phyloP scores from a whole-genome alignment of 2,329 filamentous ascomycete species.

The Hypoxylon sp. region DNA sequence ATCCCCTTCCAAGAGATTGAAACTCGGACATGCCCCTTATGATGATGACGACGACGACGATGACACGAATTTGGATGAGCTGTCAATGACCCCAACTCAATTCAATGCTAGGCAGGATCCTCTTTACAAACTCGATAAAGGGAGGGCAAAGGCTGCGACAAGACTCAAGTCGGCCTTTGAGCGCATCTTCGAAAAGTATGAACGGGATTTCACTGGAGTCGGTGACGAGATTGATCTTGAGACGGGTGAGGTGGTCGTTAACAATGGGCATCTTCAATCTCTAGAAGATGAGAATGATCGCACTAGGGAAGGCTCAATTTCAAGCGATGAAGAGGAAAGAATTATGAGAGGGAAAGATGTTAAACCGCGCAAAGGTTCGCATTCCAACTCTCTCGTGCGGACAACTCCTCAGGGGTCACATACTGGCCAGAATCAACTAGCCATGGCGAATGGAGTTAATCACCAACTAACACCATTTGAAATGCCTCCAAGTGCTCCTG shows the following conservation, averaged over 20 bases:
- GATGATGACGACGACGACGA: slow-evolving; percentile 56
- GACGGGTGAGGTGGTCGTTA: slow-evolving; percentile 85
- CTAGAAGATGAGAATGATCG: slow-evolving; percentile 59
- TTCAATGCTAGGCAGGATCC: slow-evolving; percentile 65
- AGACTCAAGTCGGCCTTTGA: slow-evolving; percentile 89
- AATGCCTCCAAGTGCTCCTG: slow-evolving; percentile 43
- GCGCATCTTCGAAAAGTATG: slow-evolving; percentile 90
- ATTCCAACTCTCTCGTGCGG: slow-evolving; percentile 36
- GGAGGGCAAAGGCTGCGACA: slow-evolving; percentile 75
- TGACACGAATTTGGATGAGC: slow-evolving; percentile 62
- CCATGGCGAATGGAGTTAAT: slow-evolving; percentile 18
- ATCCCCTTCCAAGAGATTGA: slow-evolving; percentile 72
- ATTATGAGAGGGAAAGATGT: slow-evolving; percentile 52
- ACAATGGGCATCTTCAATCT: slow-evolving; percentile 86
- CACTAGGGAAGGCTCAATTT: slow-evolving; percentile 50
- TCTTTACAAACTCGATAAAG: slow-evolving; percentile 71
- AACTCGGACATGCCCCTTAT: slow-evolving; percentile 63
- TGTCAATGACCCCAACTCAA: slow-evolving; percentile 64
- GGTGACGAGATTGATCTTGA: slow-evolving; percentile 91
- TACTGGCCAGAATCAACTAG: slow-evolving; percentile 3
- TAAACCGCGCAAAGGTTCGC: slow-evolving; percentile 43
- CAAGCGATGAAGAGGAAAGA: slow-evolving; percentile 56
- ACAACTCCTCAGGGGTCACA: slow-evolving; percentile 17
- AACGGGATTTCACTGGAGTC: slow-evolving; percentile 82
- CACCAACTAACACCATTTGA: slow-evolving; percentile 44